Base-by-base conservation (phyloP, 1,139 yeast genomes). In the Wickerhamiella infanticola region DNA sequence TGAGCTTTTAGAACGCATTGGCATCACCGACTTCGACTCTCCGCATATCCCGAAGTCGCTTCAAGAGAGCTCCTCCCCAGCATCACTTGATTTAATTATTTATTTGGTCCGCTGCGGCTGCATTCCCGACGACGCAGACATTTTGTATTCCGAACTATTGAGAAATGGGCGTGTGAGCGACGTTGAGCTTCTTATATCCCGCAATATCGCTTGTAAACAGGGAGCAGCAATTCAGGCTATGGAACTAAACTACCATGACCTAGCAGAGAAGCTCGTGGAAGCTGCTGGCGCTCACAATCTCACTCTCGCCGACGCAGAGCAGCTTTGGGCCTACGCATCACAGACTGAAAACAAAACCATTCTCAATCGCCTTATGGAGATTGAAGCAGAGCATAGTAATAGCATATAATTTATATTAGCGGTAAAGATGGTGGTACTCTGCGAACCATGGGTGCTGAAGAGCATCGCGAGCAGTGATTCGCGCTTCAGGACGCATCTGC, bases 381-480 rank as follows among this genome's bases (percentile, higher is more conserved):
- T 23, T 24, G 23, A 36, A 18, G 18, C 18, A 18, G 39, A 24
- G 9, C 9, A 23, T 36, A 11, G 13, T 7, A 8, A n/a, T 11
- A 31, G 35, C n/a, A 25, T 29, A 7, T 11, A 24, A 25, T 26
- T 13, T 18, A 5, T 29, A 29, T 29, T 29, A 29, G 33, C 11
- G 33, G 11, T 29, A 29, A 29, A 31, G 41, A 3, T 43, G 31
- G 27, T 55, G 49, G 48, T 79, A 80, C 58, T 88, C 96, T 47
- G 82, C 82, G 63, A 90, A 88, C 95, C 96, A 90, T 3, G 95
- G 94, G 60, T 88, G 96, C 57, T 81, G 90, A 55, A 90, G 72
- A 2, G 95, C 95, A 61, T 84, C 95, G 53, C 90, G 74, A 4
- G 97, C 96, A 41, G 93, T 78, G 39, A 90, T 77, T 61, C 98